Conservation (phyloP, 1,284 basidiomycete genomes). For the Melanopsichium pennsylvanicum region DNA sequence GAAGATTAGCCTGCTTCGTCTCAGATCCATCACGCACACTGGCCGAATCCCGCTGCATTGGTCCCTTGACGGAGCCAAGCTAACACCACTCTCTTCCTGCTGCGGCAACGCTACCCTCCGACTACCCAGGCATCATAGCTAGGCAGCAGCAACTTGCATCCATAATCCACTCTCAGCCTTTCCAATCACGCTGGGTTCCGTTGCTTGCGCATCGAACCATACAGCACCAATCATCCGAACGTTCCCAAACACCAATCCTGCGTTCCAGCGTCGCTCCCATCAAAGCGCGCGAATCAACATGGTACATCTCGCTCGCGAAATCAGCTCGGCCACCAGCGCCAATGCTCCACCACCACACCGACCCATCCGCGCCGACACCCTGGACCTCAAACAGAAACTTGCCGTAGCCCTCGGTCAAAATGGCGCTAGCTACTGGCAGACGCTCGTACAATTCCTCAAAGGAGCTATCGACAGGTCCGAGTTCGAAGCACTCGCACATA, state of each 20-base stretch:
- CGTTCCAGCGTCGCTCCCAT: constrained; percentile 19
- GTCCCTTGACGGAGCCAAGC: not conserved
- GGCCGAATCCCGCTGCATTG: not conserved
- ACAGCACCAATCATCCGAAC: too few relatives aligned
- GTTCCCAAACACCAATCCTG: too few relatives aligned
- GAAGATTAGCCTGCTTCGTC: constrained; percentile 1
- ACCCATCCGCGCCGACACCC: constrained; percentile 56
- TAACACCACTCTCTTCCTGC: not conserved
- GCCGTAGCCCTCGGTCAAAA: constrained; percentile 58
- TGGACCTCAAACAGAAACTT: constrained; percentile 58
- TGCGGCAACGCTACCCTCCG: not conserved
- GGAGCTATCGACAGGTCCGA: constrained; percentile 66
- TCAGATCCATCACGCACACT: not conserved
- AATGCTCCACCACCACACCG: constrained; percentile 29
- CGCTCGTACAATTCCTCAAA: constrained; percentile 65
- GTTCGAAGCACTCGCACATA: constrained; percentile 62
- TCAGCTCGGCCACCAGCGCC: constrained; percentile 32
- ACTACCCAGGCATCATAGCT: too few relatives aligned
- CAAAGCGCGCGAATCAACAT: constrained; percentile 29
- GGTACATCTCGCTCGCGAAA: constrained; percentile 29
- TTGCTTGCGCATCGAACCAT: too few relatives aligned
- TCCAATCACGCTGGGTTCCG: too few relatives aligned
- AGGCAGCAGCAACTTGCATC: too few relatives aligned
- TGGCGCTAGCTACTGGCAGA: constrained; percentile 66
- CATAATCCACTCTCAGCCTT: not conserved